A percentile compares a stretch with the other conserved stretches of the same genome.
phyloP scores from a whole-genome alignment of 768 basidiomycete species.

The Suillus weaverae region DNA sequence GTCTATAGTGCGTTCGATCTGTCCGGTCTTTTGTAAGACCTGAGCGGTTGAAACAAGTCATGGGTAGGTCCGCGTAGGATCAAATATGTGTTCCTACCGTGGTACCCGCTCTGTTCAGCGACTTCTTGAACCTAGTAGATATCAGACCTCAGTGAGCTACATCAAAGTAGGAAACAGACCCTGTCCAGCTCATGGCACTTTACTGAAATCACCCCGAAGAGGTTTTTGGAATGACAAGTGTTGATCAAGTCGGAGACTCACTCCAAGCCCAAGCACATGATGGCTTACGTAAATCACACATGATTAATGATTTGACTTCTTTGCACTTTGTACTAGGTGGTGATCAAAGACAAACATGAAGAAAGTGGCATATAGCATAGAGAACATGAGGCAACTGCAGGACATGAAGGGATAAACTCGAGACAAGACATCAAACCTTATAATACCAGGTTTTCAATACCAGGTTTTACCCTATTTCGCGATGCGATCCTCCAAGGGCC shows the following conservation, averaged over 20 bases:
- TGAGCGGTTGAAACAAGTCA: conserved; percentile 28
- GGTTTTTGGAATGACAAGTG: not conserved
- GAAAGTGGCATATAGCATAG: not conserved
- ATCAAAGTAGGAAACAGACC: conserved; percentile 34
- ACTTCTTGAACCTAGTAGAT: conserved; percentile 81
- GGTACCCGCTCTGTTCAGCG: conserved; percentile 87
- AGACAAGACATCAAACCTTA: not conserved
- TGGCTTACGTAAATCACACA: not conserved
- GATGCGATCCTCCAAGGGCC: conserved; percentile 22
- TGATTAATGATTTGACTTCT: not conserved
- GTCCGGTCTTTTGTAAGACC: conserved; percentile 97
- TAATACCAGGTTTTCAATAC: not conserved
- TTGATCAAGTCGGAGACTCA: not conserved
- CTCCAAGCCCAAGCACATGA: not conserved
- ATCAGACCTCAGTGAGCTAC: conserved; percentile 2
- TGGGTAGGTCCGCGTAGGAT: conserved; percentile 71
- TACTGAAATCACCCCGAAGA: not conserved
- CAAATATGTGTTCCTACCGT: conserved; percentile 62
- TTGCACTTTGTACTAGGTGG: not conserved
- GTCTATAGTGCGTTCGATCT: conserved; percentile 95
- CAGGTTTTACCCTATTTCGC: conserved; percentile 12
- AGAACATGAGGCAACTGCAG: not conserved
- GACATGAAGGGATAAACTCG: not conserved
- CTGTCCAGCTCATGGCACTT: conserved; percentile 53
- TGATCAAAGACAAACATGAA: not conserved